A percentile compares a stretch with the other conserved stretches of the same genome.
phyloP scores from a whole-genome alignment of 225 moss, liverwort and hornwort species.

The Physcomitrellopsis africana region DNA sequence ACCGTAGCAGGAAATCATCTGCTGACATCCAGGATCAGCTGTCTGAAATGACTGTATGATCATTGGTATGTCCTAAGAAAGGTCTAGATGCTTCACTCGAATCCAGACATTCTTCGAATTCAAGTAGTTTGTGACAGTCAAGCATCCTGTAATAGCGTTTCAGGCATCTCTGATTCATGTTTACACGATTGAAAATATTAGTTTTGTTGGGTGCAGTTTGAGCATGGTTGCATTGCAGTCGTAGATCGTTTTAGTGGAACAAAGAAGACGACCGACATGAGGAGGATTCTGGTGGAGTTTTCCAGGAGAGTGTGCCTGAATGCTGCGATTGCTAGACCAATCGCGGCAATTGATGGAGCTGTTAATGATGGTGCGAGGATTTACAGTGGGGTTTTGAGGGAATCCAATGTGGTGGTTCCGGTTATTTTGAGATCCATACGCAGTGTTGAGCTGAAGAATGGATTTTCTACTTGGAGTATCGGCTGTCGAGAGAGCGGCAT shows the following conservation, averaged over 20 bases:
- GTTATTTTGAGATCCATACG: neutral
- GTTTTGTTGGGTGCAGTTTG: no score
- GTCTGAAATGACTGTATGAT: no score
- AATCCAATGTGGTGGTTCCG: neutral
- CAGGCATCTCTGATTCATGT: no score
- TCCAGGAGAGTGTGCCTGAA: constrained; percentile 2
- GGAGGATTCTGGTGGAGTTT: constrained; percentile 13
- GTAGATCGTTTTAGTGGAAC: neutral
- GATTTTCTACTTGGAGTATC: neutral
- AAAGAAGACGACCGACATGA: constrained; percentile 5
- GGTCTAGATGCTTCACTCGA: no score
- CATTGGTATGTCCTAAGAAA: no score
- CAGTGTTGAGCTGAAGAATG: neutral
- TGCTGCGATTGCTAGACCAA: neutral
- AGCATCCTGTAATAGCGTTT: no score
- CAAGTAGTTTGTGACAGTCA: no score
- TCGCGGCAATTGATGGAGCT: constrained; percentile 3
- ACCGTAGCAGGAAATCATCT: no score
- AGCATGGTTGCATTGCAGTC: no score
- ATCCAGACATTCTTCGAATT: no score
- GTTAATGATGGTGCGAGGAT: neutral
- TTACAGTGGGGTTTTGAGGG: neutral
- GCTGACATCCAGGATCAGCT: no score
- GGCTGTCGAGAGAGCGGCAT: neutral
- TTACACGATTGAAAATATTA: no score